These are phyloP conservation scores for Boletus barrowsii DNA, from an alignment of 768 basidiomycete genomes.

Conservation along the genomic window DNA sequence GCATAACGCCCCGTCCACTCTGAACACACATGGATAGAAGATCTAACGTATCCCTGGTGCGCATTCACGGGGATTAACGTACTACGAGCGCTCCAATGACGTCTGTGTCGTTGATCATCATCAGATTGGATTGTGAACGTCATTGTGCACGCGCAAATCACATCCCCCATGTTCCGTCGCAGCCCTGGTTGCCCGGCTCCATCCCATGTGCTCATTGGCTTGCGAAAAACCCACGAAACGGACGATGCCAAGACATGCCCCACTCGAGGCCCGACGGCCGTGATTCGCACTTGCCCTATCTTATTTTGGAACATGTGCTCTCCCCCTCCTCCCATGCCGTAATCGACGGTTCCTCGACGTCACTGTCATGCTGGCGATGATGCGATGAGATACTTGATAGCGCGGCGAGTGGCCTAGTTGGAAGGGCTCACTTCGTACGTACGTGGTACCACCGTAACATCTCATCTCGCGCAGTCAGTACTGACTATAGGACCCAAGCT, in stretches of 20 bases:
- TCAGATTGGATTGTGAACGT: neutral
- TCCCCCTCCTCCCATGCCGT: too few species aligned
- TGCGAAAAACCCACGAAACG: neutral
- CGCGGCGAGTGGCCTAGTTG: neutral
- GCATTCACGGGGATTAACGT: neutral
- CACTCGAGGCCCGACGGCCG: neutral
- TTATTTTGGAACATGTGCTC: neutral
- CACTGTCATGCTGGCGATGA: neutral
- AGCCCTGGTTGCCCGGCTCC: neutral
- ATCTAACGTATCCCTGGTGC: neutral
- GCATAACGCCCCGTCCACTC: neutral
- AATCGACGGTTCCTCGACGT: neutral
- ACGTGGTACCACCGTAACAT: neutral
- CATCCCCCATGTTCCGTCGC: neutral
- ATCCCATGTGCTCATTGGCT: neutral
- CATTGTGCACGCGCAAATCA: neutral
- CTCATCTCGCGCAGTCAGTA: neutral
- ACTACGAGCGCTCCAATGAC: neutral
- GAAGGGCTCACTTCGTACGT: neutral
- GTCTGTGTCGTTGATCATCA: neutral
- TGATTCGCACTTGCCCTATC: neutral
- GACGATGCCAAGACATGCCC: neutral
- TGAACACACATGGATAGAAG: constrained; percentile 1
- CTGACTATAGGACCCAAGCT: neutral
- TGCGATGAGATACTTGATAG: neutral